These are phyloP conservation scores for Verticillium isaacii DNA, from an alignment of 2,329 filamentous ascomycete species.

Conservation along the genomic window DNA sequence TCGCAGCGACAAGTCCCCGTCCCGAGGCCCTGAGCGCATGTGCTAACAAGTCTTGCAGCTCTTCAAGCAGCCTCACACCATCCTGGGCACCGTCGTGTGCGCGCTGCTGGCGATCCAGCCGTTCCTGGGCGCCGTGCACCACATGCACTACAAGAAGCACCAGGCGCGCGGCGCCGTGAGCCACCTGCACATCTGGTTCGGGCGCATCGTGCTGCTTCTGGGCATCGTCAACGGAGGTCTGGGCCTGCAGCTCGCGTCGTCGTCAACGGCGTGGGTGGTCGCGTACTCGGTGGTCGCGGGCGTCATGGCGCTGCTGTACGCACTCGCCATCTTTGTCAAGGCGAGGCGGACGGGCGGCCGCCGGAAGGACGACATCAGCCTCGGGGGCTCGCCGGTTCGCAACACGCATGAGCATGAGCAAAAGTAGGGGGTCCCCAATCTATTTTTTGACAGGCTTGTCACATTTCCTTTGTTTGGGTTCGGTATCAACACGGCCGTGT, in stretches of 20 bases:
- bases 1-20: neutral
- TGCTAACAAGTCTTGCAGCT: conserved; percentile 30
- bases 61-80: conserved; percentile 47
- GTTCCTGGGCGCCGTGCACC: conserved; percentile 52
- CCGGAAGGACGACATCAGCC: neutral
- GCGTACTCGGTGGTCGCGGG: conserved; percentile 53
- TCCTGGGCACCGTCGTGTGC: conserved; percentile 51
- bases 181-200: conserved; percentile 58
- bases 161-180: conserved; percentile 45
- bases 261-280: conserved; percentile 35
- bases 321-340: conserved; percentile 18
- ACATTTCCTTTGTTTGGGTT: too few relatives aligned
- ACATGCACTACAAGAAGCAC: conserved; percentile 45
- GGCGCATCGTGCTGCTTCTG: conserved; percentile 50
- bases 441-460: too few relatives aligned
- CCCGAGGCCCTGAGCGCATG: too few relatives aligned
- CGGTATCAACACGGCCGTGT: too few relatives aligned
- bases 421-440: neutral
- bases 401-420: neutral
- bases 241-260: conserved; percentile 46
- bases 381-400: neutral
- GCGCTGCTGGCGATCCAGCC: conserved; percentile 53
- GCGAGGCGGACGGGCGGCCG: neutral
- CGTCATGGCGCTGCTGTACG: conserved; percentile 41
- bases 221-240: conserved; percentile 61